Conservation (phyloP, 352 stramenopile species). For the Pelagophyceae sp. region DNA sequence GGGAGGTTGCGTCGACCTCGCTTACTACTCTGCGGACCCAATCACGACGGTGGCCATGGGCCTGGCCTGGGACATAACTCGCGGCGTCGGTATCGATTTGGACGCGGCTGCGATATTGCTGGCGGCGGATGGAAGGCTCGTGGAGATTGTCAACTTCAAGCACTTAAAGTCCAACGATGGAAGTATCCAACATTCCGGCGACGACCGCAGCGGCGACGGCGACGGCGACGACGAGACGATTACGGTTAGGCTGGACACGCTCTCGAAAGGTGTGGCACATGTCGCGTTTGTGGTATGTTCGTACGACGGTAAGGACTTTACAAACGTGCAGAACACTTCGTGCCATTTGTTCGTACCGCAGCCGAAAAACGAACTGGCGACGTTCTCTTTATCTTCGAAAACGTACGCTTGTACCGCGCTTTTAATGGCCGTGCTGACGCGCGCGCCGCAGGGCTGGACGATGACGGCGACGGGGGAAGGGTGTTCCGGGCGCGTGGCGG, state of each 20-base stretch:
- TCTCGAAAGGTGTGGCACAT: neutral
- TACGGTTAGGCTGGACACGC: conserved; percentile 11
- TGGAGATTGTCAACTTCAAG: conserved; percentile 15
- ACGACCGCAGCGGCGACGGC: conserved; percentile 23
- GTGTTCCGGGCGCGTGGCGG: too few species aligned
- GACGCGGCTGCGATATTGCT: conserved; percentile 16
- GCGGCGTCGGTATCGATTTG: conserved; percentile 14
- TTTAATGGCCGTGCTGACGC: neutral
- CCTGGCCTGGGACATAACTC: neutral
- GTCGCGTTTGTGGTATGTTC: neutral
- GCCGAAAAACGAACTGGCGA: neutral
- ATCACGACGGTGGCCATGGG: neutral
- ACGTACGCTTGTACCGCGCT: neutral
- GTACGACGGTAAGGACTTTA: neutral
- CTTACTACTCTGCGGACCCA: neutral
- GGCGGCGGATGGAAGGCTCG: neutral
- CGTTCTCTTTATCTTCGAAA: neutral
- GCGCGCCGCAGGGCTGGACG: too few species aligned
- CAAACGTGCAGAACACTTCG: neutral
- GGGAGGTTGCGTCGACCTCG: neutral
- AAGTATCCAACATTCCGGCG: conserved; percentile 22
- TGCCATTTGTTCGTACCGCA: neutral
- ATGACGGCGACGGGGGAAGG: too few species aligned
- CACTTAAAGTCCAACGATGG: conserved; percentile 7
- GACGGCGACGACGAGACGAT: conserved; percentile 26